These are phyloP conservation scores for Fusarium domesticum DNA, from an alignment of 2,329 filamentous ascomycete species.

Conservation along the genomic window DNA sequence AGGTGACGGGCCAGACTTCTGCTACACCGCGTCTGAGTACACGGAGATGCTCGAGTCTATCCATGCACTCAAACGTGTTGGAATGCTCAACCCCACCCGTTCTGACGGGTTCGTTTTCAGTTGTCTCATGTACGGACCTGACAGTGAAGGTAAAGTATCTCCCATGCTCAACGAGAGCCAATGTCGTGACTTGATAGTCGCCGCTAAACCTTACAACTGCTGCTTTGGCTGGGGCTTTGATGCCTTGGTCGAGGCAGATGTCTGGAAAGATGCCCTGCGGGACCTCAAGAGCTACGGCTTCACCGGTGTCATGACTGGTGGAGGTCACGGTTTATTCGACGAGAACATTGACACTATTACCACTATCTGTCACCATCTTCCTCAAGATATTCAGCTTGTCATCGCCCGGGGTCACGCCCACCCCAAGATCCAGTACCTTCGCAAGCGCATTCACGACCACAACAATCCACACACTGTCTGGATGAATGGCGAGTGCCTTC, in stretches of 20 bases:
- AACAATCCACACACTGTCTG: conserved; percentile 32
- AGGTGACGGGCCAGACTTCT: conserved; percentile 41
- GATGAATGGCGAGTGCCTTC: conserved; percentile 46
- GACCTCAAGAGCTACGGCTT: conserved; percentile 45
- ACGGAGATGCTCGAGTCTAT: conserved; percentile 43
- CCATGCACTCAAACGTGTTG: conserved; percentile 35
- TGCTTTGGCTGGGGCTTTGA: conserved; percentile 60
- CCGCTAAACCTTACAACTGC: conserved; percentile 42
- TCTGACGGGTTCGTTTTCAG: conserved; percentile 60
- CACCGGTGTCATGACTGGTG: conserved; percentile 51
- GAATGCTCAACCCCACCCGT: conserved; percentile 36
- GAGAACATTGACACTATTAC: conserved; percentile 40
- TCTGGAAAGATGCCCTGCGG: conserved; percentile 28
- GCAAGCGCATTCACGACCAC: conserved; percentile 24
- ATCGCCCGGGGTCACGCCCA: conserved; percentile 51
- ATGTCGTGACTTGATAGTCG: conserved; percentile 40
- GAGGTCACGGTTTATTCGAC: conserved; percentile 43
- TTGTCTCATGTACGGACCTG: conserved; percentile 31
- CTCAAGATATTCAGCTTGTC: conserved; percentile 43
- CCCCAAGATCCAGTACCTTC: conserved; percentile 36
- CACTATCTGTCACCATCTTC: conserved; percentile 33
- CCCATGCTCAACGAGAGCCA: conserved; percentile 38
- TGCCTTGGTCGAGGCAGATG: conserved; percentile 35
- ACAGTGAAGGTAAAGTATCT: not conserved
- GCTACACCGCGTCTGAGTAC: conserved; percentile 47